Conservation (phyloP, 2,329 filamentous ascomycete species). For the Alternaria longipes region DNA sequence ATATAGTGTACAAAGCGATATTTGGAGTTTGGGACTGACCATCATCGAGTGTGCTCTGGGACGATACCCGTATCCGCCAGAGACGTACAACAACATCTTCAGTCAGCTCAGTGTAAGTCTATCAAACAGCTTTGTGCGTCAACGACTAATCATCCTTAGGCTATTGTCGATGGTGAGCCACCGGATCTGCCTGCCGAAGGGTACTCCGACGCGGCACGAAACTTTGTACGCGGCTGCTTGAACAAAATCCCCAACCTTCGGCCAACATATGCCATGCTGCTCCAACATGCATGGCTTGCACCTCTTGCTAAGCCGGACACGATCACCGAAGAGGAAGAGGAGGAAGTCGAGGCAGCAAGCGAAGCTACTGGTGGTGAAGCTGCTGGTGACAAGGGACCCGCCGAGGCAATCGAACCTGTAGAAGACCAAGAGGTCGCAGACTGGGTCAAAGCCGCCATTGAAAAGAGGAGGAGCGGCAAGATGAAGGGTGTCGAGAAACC, state of each 20-base stretch:
- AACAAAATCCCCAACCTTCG: slow-evolving; percentile 91
- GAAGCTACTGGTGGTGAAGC: slow-evolving; percentile 54
- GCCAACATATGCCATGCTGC: slow-evolving; percentile 91
- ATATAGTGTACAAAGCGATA: slow-evolving; percentile 97
- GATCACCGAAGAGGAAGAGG: slow-evolving; percentile 75
- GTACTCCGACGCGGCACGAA: slow-evolving; percentile 80
- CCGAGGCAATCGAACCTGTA: slow-evolving; percentile 49
- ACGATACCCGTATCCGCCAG: slow-evolving; percentile 93
- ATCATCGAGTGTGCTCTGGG: slow-evolving; percentile 97
- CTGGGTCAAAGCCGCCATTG: slow-evolving; percentile 81
- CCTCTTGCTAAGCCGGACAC: slow-evolving; percentile 78
- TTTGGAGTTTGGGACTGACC: slow-evolving; percentile 94
- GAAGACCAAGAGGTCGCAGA: slow-evolving; percentile 84
- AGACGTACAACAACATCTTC: slow-evolving; percentile 98
- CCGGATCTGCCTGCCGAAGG: slow-evolving; percentile 81
- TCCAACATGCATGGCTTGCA: slow-evolving; percentile 88
- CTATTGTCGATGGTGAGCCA: slow-evolving; percentile 97
- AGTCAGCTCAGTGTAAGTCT: slow-evolving; percentile 88
- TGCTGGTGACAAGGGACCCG: slow-evolving; percentile 41
- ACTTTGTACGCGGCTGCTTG: slow-evolving; percentile 88
- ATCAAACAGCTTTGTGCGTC: too few relatives aligned
- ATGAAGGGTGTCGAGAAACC: slow-evolving; percentile 68
- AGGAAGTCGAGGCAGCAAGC: slow-evolving; percentile 58
- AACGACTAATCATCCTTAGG: slow-evolving; percentile 62
- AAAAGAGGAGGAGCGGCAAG: slow-evolving; percentile 68